These are phyloP conservation scores for Brasilioporus rufonigricans DNA, from an alignment of 768 basidiomycete species.

Conservation along the genomic window DNA sequence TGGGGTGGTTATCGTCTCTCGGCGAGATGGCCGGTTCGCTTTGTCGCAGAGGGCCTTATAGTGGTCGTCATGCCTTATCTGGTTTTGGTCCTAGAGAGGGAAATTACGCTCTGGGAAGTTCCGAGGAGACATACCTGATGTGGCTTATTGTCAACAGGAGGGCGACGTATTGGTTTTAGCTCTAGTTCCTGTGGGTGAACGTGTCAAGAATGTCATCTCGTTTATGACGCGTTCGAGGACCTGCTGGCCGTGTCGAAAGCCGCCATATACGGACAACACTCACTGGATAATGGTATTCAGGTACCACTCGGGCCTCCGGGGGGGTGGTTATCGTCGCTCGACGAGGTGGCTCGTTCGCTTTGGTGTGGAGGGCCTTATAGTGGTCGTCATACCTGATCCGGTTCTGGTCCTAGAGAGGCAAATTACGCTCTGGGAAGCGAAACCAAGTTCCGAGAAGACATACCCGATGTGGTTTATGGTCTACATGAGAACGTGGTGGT, in stretches of 20 bases:
- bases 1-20: no score
- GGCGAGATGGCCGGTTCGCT: no score
- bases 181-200: constrained; percentile 12
- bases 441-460: not conserved
- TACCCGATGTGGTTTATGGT: constrained; percentile 18
- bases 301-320: no score
- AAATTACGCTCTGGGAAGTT: not conserved
- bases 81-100: constrained; percentile 48
- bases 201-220: constrained; percentile 2
- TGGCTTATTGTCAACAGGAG: constrained; percentile 11
- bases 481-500: constrained; percentile 15
- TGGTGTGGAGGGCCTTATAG: constrained; percentile 67
- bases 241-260: not conserved
- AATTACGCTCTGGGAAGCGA: not conserved
- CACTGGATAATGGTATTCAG: no score
- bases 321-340: no score
- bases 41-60: constrained; percentile 69
- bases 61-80: constrained; percentile 65
- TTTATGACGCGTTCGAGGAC: constrained; percentile 2
- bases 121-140: constrained; percentile 14
- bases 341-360: no score
- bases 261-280: not conserved
- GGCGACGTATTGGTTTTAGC: constrained; percentile 14
- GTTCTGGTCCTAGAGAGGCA: constrained; percentile 46
- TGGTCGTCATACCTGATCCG: constrained; percentile 68